phyloP scores from a whole-genome alignment of 192 early-diverging fungal genomes.

The Backusella australiensis region DNA sequence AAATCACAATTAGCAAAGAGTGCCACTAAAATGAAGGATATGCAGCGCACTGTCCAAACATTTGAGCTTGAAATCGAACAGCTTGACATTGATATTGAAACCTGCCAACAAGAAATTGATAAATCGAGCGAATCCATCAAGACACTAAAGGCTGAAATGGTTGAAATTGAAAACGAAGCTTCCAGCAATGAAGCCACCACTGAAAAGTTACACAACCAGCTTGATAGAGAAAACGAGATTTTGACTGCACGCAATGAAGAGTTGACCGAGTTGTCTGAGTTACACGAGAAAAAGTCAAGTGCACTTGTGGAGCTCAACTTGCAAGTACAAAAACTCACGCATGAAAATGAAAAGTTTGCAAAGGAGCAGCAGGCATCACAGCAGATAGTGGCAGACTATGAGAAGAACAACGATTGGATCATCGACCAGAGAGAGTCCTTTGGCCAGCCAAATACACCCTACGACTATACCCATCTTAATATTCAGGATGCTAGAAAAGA shows the following conservation, averaged over 20 bases:
- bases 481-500: constrained; percentile 71
- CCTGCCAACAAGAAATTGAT: constrained; percentile 41
- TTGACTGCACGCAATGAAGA: constrained; percentile 79
- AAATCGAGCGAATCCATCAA: constrained; percentile 49
- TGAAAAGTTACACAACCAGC: neutral
- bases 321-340: constrained; percentile 76
- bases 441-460: constrained; percentile 77
- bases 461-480: constrained; percentile 81
- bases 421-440: constrained; percentile 85
- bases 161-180: constrained; percentile 32
- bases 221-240: constrained; percentile 54
- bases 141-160: constrained; percentile 36
- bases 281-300: constrained; percentile 63
- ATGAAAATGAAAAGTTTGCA: constrained; percentile 73
- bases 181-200: neutral
- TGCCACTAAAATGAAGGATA: constrained; percentile 51
- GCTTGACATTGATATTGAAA: constrained; percentile 47
- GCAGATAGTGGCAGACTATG: constrained; percentile 47
- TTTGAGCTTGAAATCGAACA: constrained; percentile 65
- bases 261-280: constrained; percentile 64
- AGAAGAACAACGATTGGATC: constrained; percentile 80
- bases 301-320: constrained; percentile 68
- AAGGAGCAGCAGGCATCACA: constrained; percentile 54
- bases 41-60: constrained; percentile 66
- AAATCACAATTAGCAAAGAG: constrained; percentile 64